phyloP scores from a whole-genome alignment of 2,329 filamentous ascomycete species.

The Fusarium redolens region DNA sequence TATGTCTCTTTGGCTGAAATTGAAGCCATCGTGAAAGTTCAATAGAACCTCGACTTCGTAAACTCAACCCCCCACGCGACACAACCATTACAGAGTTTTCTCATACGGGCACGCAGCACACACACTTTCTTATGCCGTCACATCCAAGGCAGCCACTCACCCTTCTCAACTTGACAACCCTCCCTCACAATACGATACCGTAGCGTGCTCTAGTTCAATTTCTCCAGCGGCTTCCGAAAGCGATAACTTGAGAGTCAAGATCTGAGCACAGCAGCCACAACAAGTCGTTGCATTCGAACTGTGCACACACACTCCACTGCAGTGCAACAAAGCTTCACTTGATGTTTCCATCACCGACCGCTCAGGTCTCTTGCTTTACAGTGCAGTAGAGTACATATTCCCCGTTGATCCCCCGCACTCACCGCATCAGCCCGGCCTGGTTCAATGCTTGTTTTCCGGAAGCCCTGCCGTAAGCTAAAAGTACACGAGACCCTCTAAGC shows the following conservation, averaged over 20 bases:
- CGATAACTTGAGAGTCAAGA: constrained; percentile 30
- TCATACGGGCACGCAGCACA: constrained; percentile 19
- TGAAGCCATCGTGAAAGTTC: constrained; percentile 25
- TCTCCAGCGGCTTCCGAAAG: constrained; percentile 22
- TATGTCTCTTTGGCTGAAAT: neutral
- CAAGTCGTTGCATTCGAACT: constrained; percentile 30
- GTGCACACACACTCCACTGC: neutral
- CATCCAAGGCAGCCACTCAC: constrained; percentile 30
- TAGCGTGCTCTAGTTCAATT: neutral
- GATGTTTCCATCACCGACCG: neutral
- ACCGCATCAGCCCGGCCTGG: constrained; percentile 39
- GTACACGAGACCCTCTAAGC: constrained; percentile 21
- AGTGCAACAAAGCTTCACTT: constrained; percentile 26
- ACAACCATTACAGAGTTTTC: constrained; percentile 10
- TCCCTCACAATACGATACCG: constrained; percentile 14
- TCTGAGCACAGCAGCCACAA: constrained; percentile 32
- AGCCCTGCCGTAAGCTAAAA: constrained; percentile 12
- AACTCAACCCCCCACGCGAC: constrained; percentile 19
- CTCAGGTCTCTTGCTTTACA: neutral
- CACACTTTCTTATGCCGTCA: constrained; percentile 21
- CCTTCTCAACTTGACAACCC: constrained; percentile 13
- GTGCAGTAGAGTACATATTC: neutral
- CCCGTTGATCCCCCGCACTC: constrained; percentile 41
- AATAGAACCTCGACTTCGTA: neutral
- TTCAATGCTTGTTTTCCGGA: constrained; percentile 29